A percentile compares a stretch with the other conserved stretches of the same genome.
phyloP scores from a whole-genome alignment of 371 early-diverging fungal species.

The Funneliformis caledonium region DNA sequence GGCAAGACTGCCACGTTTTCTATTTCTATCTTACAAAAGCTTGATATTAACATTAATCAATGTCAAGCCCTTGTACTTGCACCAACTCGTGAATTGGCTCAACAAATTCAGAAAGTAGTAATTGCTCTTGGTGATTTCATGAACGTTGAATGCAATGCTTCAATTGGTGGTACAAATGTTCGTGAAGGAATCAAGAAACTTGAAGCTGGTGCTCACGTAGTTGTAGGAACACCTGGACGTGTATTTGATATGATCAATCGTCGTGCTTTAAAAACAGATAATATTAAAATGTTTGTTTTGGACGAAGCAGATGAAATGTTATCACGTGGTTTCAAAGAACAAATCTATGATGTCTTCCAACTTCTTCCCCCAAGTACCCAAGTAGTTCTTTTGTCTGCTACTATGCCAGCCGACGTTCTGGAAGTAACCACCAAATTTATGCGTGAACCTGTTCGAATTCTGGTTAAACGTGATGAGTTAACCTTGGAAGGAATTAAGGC shows the following conservation, averaged over 20 bases:
- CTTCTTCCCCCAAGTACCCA: conserved; percentile 84
- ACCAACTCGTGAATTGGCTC: conserved; percentile 93
- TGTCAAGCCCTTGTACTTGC: conserved; percentile 91
- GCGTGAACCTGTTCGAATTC: conserved; percentile 88
- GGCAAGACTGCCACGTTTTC: conserved; percentile 98
- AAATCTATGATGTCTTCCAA: conserved; percentile 92
- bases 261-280: conserved; percentile 73
- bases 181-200: conserved; percentile 75
- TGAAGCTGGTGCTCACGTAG: conserved; percentile 79
- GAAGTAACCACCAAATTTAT: conserved; percentile 93
- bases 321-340: conserved; percentile 92
- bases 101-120: conserved; percentile 87
- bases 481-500: conserved; percentile 83
- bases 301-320: conserved; percentile 99
- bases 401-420: conserved; percentile 91
- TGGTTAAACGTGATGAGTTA: conserved; percentile 96
- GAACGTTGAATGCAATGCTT: conserved; percentile 79
- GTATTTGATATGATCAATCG: conserved; percentile 94
- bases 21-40: conserved; percentile 87
- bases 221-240: conserved; percentile 96
- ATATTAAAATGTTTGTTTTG: conserved; percentile 91
- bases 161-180: conserved; percentile 91
- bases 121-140: conserved; percentile 84
- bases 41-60: conserved; percentile 71
- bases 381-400: conserved; percentile 91